Evolutionary conservation across 257 asterid species (phyloP).

Genomic region (Capsicum baccatum): DNA sequence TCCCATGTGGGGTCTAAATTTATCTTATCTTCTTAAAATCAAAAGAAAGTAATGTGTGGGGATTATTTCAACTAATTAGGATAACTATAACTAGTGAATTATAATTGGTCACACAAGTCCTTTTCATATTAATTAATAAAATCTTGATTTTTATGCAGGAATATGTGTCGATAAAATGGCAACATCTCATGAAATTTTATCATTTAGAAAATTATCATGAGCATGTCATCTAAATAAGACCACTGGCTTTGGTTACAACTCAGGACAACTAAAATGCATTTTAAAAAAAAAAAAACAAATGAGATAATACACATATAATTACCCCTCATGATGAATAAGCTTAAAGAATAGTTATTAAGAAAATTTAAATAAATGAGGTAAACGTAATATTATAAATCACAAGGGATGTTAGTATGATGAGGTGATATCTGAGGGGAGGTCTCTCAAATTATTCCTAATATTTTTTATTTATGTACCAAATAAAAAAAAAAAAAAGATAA

Average conservation of each 20-base stretch:
- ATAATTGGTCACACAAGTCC: neutral
- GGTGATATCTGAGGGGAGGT: too few relatives aligned
- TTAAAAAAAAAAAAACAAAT: too few relatives aligned
- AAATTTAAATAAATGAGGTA: too few relatives aligned
- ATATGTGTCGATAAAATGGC: neutral
- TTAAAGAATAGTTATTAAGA: too few relatives aligned
- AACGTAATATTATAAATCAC: too few relatives aligned
- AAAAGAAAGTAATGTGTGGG: neutral
- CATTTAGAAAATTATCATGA: neutral
- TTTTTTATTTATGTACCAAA: too few relatives aligned
- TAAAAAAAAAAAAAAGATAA: too few relatives aligned
- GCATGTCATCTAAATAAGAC: neutral
- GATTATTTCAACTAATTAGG: neutral
- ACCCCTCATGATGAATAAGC: too few relatives aligned
- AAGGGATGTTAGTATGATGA: too few relatives aligned
- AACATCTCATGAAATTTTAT: neutral
- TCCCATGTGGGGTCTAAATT: slow-evolving; percentile 4
- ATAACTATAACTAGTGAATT: neutral
- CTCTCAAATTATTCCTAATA: too few relatives aligned
- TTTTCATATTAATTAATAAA: neutral
- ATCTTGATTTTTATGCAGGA: neutral
- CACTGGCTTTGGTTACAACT: neutral
- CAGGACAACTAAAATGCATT: neutral
- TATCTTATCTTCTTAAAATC: neutral
- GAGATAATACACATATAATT: too few relatives aligned